phyloP scores from a whole-genome alignment of 345 rosid species.

The Arabidopsis arenosa region DNA sequence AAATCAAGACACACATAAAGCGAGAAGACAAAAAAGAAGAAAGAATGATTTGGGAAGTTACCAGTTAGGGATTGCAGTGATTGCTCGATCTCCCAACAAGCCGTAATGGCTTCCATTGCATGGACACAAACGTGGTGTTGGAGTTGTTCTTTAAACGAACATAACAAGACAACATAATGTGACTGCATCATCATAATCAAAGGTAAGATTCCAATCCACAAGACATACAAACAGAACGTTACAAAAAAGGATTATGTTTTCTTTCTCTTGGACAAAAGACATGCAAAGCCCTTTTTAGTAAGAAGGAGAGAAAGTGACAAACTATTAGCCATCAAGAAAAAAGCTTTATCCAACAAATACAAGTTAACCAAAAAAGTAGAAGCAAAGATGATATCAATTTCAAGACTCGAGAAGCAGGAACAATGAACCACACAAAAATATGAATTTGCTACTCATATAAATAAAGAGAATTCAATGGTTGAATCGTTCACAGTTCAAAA shows the following conservation, averaged over 20 bases:
- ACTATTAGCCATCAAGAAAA: constrained; percentile 8
- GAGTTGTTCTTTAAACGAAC: constrained; percentile 82
- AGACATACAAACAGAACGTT: constrained; percentile 27
- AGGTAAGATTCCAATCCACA: constrained; percentile 16
- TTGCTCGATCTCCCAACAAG: constrained; percentile 86
- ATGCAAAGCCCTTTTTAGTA: constrained; percentile 4
- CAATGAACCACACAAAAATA: not conserved
- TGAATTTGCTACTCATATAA: not conserved
- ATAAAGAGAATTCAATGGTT: not conserved
- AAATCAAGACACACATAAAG: not conserved
- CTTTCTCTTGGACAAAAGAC: not conserved
- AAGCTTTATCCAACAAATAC: constrained; percentile 13
- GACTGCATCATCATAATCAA: constrained; percentile 56
- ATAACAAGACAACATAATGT: constrained; percentile 73
- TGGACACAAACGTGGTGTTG: constrained; percentile 89
- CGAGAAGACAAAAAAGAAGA: not conserved
- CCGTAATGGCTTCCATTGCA: constrained; percentile 93
- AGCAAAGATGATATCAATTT: not conserved
- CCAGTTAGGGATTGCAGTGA: constrained; percentile 77
- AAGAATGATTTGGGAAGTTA: constrained; percentile 23
- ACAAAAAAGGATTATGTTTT: constrained; percentile 13
- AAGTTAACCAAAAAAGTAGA: not conserved
- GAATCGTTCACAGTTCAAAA: not conserved
- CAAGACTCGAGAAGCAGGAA: constrained; percentile 2
- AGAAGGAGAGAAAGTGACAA: constrained; percentile 24